Evolutionary conservation across 1,284 basidiomycete species (phyloP), one percentile per base, ranked within the genome.

Genomic region (Omphalotus olearius): DNA sequence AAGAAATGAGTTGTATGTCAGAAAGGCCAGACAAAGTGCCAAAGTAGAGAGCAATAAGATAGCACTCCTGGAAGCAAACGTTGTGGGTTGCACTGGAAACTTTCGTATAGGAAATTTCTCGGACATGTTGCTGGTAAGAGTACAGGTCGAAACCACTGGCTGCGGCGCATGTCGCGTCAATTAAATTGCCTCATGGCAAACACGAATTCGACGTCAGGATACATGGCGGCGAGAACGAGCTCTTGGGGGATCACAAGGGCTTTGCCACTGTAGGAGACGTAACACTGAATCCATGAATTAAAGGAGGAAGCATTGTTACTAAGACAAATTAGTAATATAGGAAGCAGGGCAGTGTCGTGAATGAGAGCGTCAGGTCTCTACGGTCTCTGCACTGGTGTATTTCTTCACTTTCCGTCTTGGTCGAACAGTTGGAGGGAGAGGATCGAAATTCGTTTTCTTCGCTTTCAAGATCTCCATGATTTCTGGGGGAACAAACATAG

Each of bases 401-500:
- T 78, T 51, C 37, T 36, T 78, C 10, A 69, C 71, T 56, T 73
- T 72, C 57, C 38, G 30, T 23, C 74, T 76, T 51, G 70, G 67
- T 57, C 69, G 59, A 14, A 59, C 61, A 1, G 67, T 60, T 0
- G 66, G 54, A 6, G 69, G 60, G 18, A 70, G 60, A 6, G 64
- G 60, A 6, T 81, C 79, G 35, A 79, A 61, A 48, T 82, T 76
- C 0, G 80, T 76, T 59, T 88, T 85, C 65, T 87, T 89, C 43
- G 80, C 73, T 48, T 80, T 74, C 43, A 90, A 70, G 53, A 90
- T 88, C 56, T 89, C 85, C 77, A 90, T 82, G 53, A 90, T 86
- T 66, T 90, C 88, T 89, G 59, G 26, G 33, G 9, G n/a, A 33
- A 28, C 11, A 30, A n/a, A 16, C 6, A 37, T 14, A 36, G 4